Percentiles rank a stretch among this genome's conserved stretches.
Evolutionary conservation across 345 rosid species (phyloP).

Genomic region (Garcia nutans): DNA sequence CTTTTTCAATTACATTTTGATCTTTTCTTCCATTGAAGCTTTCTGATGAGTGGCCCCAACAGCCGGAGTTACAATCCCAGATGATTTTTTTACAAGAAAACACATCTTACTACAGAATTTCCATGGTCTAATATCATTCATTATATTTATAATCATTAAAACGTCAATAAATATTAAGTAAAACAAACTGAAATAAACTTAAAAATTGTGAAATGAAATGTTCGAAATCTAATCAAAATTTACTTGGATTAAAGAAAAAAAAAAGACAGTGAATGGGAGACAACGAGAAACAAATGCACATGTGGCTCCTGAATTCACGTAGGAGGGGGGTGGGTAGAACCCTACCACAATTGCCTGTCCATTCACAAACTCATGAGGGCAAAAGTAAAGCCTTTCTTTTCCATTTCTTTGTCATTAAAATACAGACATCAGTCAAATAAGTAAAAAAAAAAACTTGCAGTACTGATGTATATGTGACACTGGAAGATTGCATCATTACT

Average conservation of each 20-base stretch:
- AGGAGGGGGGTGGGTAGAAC: conserved; percentile 46
- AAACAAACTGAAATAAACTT: no score
- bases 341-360: conserved; percentile 28
- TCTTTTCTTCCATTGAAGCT: no score
- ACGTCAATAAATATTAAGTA: no score
- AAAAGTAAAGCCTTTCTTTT: not conserved
- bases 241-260: no score
- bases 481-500: conserved; percentile 16
- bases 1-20: no score
- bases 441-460: not conserved
- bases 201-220: no score
- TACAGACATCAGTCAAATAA: conserved; percentile 36
- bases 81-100: no score
- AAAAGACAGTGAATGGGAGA: conserved; percentile 1
- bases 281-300: conserved; percentile 32
- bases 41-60: no score
- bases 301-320: conserved; percentile 53
- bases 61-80: no score
- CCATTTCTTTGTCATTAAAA: conserved; percentile 19
- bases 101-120: no score
- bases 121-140: no score
- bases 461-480: conserved; percentile 26
- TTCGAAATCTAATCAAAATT: not conserved
- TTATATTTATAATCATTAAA: no score
- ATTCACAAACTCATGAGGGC: conserved; percentile 15